These are phyloP conservation scores for Solanum hybrid DNA, from an alignment of 305 asterid genomes.

Conservation along the genomic window DNA sequence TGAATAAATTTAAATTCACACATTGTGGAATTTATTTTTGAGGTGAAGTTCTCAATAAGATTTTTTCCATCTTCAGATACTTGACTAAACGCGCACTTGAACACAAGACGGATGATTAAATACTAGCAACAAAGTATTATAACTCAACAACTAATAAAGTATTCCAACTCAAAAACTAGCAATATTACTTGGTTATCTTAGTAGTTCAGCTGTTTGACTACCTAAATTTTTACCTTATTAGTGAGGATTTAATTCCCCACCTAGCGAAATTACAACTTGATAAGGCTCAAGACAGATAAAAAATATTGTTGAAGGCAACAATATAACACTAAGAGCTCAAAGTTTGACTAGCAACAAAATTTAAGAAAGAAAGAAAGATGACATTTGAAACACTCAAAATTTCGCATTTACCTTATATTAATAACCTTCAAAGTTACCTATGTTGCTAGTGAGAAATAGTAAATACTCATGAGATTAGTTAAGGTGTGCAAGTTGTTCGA, in stretches of 20 bases:
- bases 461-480: no score
- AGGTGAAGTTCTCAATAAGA: not conserved
- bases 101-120: not conserved
- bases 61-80: not conserved
- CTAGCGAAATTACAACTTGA: not conserved
- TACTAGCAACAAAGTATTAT: not conserved
- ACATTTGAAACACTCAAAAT: not conserved
- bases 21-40: no score
- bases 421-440: not conserved
- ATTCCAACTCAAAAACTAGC: not conserved
- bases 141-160: not conserved
- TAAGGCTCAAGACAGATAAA: not conserved
- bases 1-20: no score
- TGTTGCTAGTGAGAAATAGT: not conserved
- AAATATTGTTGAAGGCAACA: not conserved
- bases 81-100: not conserved
- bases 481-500: not conserved
- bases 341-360: not conserved
- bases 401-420: not conserved
- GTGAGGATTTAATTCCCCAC: not conserved
- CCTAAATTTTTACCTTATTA: no score
- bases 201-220: not conserved
- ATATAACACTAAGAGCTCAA: not conserved
- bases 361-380: no score
- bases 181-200: no score